phyloP scores from a whole-genome alignment of 768 basidiomycete genomes.

The Amanita pseudoporphyria region DNA sequence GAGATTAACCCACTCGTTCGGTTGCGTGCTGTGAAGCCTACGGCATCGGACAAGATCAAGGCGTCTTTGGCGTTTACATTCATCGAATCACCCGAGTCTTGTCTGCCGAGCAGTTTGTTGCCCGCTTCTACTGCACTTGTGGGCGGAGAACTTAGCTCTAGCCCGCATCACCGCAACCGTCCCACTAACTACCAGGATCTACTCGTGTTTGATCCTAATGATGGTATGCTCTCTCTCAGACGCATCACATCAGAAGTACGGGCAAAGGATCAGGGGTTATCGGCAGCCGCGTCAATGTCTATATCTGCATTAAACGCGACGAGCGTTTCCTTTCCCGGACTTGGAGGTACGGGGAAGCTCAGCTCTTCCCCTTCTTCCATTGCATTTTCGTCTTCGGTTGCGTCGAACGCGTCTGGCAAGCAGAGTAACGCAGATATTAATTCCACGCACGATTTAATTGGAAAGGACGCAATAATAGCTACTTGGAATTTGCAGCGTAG shows the following conservation, averaged over 20 bases:
- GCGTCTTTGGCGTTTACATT: constrained; percentile 51
- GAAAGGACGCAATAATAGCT: constrained; percentile 36
- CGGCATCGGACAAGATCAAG: constrained; percentile 17
- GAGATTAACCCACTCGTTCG: constrained; percentile 50
- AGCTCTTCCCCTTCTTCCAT: constrained; percentile 12
- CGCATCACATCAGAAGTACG: constrained; percentile 38
- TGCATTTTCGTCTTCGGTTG: background rate
- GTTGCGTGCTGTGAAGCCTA: constrained; percentile 27
- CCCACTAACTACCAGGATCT: constrained; percentile 52
- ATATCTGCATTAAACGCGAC: constrained; percentile 26
- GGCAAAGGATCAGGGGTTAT: constrained; percentile 15
- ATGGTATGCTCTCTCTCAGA: constrained; percentile 45
- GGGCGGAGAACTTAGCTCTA: constrained; percentile 16
- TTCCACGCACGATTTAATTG: constrained; percentile 24
- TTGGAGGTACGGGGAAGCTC: constrained; percentile 32
- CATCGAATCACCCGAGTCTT: constrained; percentile 26
- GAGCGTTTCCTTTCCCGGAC: constrained; percentile 54
- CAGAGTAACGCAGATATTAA: constrained; percentile 13
- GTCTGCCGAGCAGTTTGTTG: constrained; percentile 30
- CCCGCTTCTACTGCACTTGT: constrained; percentile 9
- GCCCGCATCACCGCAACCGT: constrained; percentile 20
- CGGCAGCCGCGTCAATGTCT: constrained; percentile 20
- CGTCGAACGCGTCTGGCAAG: constrained; percentile 2
- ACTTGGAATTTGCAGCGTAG: constrained; percentile 56
- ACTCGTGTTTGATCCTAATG: constrained; percentile 55